Percentiles rank a stretch among this genome's conserved stretches.
Conservation (phyloP, 2,329 filamentous ascomycete species). For the Aspergillus aculeatinus region DNA sequence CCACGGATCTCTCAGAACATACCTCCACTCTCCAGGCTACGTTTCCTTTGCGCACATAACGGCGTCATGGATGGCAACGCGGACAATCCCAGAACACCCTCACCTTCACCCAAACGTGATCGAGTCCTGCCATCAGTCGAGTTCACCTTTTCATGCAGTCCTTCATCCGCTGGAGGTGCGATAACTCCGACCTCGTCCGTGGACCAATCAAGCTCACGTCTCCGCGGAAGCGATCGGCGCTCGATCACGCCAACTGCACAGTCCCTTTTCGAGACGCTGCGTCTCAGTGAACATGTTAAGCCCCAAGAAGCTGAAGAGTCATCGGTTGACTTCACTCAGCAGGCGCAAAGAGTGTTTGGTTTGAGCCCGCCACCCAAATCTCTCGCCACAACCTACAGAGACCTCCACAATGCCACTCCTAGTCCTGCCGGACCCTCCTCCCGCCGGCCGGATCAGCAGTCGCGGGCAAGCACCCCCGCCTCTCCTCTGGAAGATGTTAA, state of each 20-base stretch:
- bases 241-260: conserved; percentile 3
- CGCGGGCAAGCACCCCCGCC: neutral
- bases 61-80: too few relatives aligned
- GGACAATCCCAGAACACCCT: too few relatives aligned
- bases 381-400: conserved; percentile 9
- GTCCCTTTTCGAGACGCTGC: neutral
- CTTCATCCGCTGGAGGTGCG: conserved; percentile 2
- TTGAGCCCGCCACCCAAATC: neutral
- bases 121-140: conserved; percentile 7
- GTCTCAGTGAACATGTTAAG: neutral
- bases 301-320: neutral
- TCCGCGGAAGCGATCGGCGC: neutral
- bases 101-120: neutral
- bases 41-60: too few relatives aligned
- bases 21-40: too few relatives aligned
- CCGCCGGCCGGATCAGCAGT: neutral
- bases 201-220: neutral
- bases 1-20: too few relatives aligned
- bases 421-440: conserved; percentile 1
- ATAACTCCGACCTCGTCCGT: conserved; percentile 6
- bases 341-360: neutral
- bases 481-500: neutral
- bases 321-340: neutral
- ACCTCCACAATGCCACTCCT: conserved; percentile 12
- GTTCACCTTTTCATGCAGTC: conserved; percentile 7